A percentile compares a stretch with the other conserved stretches of the same genome.
Evolutionary conservation across 73 alveolate species (phyloP).

Genomic region (Paramecium sexaurelia): DNA sequence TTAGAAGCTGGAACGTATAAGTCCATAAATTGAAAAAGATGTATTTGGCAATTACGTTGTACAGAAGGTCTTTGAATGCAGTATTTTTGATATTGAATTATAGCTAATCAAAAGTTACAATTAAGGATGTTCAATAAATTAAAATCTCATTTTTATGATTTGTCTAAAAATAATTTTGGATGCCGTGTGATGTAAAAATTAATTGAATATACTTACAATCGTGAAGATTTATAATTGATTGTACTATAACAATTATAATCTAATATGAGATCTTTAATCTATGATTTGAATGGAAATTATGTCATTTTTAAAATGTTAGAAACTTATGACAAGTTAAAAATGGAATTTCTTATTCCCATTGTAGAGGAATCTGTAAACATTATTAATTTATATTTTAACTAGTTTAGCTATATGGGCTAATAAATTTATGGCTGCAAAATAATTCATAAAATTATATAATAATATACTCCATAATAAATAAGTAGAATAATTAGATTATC

Average conservation of each 20-base stretch:
- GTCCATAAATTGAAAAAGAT: constrained; percentile 30
- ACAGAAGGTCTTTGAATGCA: constrained; percentile 37
- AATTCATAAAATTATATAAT: constrained; percentile 16
- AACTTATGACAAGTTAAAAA: constrained; percentile 3
- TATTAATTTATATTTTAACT: not conserved
- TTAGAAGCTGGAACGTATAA: not conserved
- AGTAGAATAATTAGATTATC: constrained; percentile 19
- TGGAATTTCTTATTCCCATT: constrained; percentile 19
- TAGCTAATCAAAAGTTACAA: constrained; percentile 22
- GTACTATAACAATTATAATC: constrained; percentile 26
- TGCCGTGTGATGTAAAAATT: constrained; percentile 33
- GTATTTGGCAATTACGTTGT: constrained; percentile 48
- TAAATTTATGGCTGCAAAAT: constrained; percentile 48
- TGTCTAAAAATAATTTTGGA: constrained; percentile 39
- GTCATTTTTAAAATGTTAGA: constrained; percentile 43
- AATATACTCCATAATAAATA: not conserved
- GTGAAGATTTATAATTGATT: not conserved
- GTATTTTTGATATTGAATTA: not conserved
- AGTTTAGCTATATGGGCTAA: constrained; percentile 34
- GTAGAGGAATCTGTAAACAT: constrained; percentile 10
- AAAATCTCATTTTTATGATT: constrained; percentile 13
- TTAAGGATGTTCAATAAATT: constrained; percentile 14
- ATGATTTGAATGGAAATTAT: constrained; percentile 52
- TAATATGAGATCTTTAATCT: constrained; percentile 8
- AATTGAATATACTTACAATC: constrained; percentile 28